A percentile compares a stretch with the other conserved stretches of the same genome.
Evolutionary conservation across 1,139 yeast species (phyloP).

Genomic region (Candida tetrigidarum): DNA sequence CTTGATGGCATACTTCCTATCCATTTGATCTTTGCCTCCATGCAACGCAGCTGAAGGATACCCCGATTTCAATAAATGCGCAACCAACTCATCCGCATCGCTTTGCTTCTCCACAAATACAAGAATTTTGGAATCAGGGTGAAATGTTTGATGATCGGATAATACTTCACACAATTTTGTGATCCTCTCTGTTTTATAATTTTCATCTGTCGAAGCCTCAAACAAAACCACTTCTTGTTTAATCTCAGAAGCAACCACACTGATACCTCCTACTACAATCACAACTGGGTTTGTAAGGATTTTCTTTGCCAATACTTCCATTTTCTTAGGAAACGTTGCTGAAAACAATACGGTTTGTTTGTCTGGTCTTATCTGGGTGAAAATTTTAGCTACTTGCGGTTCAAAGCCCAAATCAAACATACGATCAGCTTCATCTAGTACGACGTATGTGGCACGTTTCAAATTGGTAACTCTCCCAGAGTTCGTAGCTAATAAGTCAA

Average conservation of each 20-base stretch:
- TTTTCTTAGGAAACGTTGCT: constrained; percentile 87
- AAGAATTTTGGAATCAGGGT: constrained; percentile 52
- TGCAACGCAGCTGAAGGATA: constrained; percentile 73
- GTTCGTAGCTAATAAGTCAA: constrained; percentile 86
- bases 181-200: constrained; percentile 47
- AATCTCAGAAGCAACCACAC: constrained; percentile 83
- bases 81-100: constrained; percentile 71
- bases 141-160: constrained; percentile 39
- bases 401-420: constrained; percentile 98
- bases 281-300: constrained; percentile 68
- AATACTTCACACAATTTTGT: constrained; percentile 56
- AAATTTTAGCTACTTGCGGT: constrained; percentile 88
- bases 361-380: constrained; percentile 81
- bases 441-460: constrained; percentile 74
- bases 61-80: constrained; percentile 59
- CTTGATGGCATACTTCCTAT: constrained; percentile 74
- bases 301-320: constrained; percentile 75
- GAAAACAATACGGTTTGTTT: constrained; percentile 92
- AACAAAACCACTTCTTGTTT: constrained; percentile 71
- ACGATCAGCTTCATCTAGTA: constrained; percentile 95
- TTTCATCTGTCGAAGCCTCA: constrained; percentile 38
- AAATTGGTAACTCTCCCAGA: constrained; percentile 77
- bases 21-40: constrained; percentile 91
- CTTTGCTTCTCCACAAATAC: constrained; percentile 90
- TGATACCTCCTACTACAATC: constrained; percentile 80